phyloP scores from a whole-genome alignment of 2,329 filamentous ascomycete genomes.

The Aureobasidium namibiae region DNA sequence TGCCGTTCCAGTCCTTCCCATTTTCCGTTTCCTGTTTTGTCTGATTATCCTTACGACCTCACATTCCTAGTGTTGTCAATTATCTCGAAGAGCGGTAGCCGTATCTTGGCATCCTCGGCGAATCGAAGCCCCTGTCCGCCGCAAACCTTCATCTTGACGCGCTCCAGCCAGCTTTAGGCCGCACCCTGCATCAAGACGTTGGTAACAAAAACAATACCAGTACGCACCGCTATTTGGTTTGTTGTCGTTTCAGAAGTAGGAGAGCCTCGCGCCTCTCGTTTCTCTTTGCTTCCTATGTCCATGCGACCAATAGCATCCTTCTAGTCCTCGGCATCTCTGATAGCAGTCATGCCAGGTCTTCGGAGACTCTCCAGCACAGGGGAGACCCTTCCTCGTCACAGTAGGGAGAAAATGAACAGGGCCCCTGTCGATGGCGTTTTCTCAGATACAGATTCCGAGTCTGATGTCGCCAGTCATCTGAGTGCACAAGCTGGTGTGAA shows the following conservation, averaged over 20 bases:
- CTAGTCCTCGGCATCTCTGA: conserved; percentile 9
- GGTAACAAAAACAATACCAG: background rate
- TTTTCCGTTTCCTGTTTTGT: background rate
- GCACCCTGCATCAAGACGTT: conserved; percentile 8
- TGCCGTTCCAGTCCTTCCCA: background rate
- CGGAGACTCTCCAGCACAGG: conserved; percentile 10
- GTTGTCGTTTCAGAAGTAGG: background rate
- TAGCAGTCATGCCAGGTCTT: conserved; percentile 12
- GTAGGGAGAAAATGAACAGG: conserved; percentile 6
- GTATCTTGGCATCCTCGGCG: conserved; percentile 1
- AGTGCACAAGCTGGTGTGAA: conserved; percentile 40
- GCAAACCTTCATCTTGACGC: conserved; percentile 1
- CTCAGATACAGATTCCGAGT: conserved; percentile 5
- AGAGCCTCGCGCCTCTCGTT: background rate
- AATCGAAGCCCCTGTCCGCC: background rate
- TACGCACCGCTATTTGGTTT: conserved; percentile 12
- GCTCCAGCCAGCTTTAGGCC: conserved; percentile 6
- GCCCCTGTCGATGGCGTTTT: background rate
- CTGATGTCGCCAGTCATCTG: conserved; percentile 13
- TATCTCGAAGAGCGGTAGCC: background rate
- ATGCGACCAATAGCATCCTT: background rate
- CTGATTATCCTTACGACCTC: background rate
- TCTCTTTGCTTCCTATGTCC: background rate
- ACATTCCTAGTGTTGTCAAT: background rate
- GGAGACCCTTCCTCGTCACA: conserved; percentile 1